Evolutionary conservation across 257 asterid genomes (phyloP).

Genomic region (Anisodus acutangulus): DNA sequence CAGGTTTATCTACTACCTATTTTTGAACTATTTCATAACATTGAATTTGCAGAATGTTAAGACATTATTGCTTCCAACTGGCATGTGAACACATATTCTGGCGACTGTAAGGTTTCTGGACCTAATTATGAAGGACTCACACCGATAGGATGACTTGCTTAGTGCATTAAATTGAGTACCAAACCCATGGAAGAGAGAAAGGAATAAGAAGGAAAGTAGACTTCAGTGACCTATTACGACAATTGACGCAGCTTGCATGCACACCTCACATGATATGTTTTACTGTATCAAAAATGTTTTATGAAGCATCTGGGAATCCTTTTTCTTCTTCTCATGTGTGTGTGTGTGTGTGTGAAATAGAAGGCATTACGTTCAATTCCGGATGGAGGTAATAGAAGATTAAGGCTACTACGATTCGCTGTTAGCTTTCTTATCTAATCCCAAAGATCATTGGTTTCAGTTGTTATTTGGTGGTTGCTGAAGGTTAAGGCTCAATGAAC

Average conservation of each 20-base stretch:
- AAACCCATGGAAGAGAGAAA: constrained; percentile 3
- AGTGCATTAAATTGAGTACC: constrained; percentile 10
- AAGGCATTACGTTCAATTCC: background rate
- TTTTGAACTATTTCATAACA: background rate
- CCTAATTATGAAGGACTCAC: background rate
- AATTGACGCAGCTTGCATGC: background rate
- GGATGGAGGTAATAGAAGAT: background rate
- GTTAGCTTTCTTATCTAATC: background rate
- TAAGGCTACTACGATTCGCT: background rate
- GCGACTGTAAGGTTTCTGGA: background rate
- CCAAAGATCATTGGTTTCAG: background rate
- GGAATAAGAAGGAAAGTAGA: background rate
- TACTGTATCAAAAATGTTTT: background rate
- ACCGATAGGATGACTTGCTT: background rate
- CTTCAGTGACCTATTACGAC: background rate
- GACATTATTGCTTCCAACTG: constrained; percentile 17
- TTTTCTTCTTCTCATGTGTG: background rate
- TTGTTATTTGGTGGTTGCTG: background rate
- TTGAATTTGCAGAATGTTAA: constrained; percentile 10
- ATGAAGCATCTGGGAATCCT: background rate
- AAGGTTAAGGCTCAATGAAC: constrained; percentile 13
- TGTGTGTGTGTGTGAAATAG: background rate
- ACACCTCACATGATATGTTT: background rate
- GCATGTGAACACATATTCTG: constrained; percentile 32
- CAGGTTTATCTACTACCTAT: constrained; percentile 54